Base-by-base conservation (phyloP, 257 asterid genomes). In the Craterostigma plantagineum region DNA sequence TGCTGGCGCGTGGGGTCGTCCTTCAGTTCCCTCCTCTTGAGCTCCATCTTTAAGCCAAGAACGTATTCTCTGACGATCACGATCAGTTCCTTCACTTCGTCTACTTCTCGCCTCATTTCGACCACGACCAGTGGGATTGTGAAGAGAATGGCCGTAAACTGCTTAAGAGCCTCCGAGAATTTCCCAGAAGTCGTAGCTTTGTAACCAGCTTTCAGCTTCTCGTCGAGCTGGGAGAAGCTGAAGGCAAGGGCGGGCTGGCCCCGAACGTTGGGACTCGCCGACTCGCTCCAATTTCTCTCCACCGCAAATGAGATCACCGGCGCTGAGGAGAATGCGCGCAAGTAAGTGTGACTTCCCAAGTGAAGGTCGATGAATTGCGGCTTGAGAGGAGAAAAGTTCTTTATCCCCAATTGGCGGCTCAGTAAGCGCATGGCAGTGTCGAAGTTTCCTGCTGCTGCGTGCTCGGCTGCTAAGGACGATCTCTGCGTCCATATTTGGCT, bases 401-500 rank as follows among this genome's bases (percentile, higher is more conserved):
- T 54, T 38, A 87, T 68, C 42, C 93, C 97, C 23, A 87, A 48
- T 49, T 87, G 97, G 7, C 93, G 85, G 75, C 55, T 73, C 59
- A 87, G 61, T 33, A 87, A 59, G 33, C 97, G 87, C 97, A 82
- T 75, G 27, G 97, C 93, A 9, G 85, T 87, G 53, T 87, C 93
- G 18, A 81, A 86, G 62, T 86, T 71, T 10, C 97, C 97, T 8
- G 95, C 93, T 43, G 95, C 92, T 10, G 82, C 95, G 10, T 87
- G 97, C 45, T 87, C 97, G 27, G 85, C 95, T 9, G 97, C 97
- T 35, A 87, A 84, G 16, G 95, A 67, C 10, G 95, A 87, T 49
- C 64, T 70, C 70, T 87, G 97, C 51, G 58, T 70, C 97, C 97
- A 87, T 35, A 82, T 76, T 68, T 87, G 97, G 75, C 82, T 64